Evolutionary conservation across 1,284 basidiomycete genomes (phyloP), one percentile per base, ranked within the genome.

Genomic region (Puccinia coronata): DNA sequence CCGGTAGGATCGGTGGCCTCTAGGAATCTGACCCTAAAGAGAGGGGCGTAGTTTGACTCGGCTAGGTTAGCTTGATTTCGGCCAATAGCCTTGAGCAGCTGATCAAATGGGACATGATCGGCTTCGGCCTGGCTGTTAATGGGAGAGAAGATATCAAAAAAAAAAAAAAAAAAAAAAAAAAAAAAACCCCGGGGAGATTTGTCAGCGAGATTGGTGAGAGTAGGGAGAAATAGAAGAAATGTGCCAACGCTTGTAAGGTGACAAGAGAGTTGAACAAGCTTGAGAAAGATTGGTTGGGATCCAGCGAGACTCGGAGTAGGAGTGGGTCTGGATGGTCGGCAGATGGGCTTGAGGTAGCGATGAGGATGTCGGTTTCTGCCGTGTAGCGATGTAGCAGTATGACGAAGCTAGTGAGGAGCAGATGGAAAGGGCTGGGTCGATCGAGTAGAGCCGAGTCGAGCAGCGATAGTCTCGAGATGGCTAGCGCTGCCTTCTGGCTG

Each of bases 11-110:
- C 92, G 2, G 92, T 95, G 86, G 93, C 93, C 86, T 98, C 96
- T 86, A 98, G 96, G 89, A 98, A 98, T 36, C 96, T 91, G 67
- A 98, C 95, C 57, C 95, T 90, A 88, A 98, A 99, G 51, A 99
- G 84, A n/a, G 87, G 87, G 20, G 88, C 87, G 82, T 79, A 47
- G 76, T 81, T 11, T 51, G 82, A 47, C 70, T 82, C 18, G 78
- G 73, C 41, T 79, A 67, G 8, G 69, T 82, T 28, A 53, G 80
- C 67, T 83, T 82, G 82, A 59, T 82, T 82, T 73, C 80, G 82
- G 2, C 81, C 81, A 34, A 85, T 80, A 11, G 80, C 82, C 23
- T 89, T 88, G n/a, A 92, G 89, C 78, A 99, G 89, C 3, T 89
- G 87, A 82, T 95, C 93, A 85, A 94, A 95, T 0, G 96, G 93